Conservation (phyloP, 2,329 filamentous ascomycete species). For the Hypoxylon rubiginosum region DNA sequence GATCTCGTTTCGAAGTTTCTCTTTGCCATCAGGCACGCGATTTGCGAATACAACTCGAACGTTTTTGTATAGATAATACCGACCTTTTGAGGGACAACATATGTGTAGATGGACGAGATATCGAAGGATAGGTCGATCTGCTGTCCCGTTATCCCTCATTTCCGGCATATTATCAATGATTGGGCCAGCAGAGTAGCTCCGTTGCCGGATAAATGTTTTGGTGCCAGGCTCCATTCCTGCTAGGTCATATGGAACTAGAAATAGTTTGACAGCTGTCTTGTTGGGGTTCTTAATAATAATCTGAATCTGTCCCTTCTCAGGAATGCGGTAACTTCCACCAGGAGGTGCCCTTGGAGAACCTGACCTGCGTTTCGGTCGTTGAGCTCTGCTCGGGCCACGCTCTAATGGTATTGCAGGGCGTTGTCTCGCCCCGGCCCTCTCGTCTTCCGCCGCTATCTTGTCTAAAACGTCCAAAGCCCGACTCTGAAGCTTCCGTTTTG, state of each 20-base stretch:
- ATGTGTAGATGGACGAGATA: constrained; percentile 96
- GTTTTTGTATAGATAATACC: constrained; percentile 91
- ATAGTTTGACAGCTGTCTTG: constrained; percentile 97
- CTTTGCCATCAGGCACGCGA: constrained; percentile 93
- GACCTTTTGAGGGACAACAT: constrained; percentile 84
- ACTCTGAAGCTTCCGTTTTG: constrained; percentile 63
- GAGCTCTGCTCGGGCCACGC: constrained; percentile 49
- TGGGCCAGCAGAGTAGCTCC: constrained; percentile 89
- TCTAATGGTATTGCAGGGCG: constrained; percentile 45
- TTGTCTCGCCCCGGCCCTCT: constrained; percentile 42
- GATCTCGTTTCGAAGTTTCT: constrained; percentile 90
- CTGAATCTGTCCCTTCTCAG: constrained; percentile 92
- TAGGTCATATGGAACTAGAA: constrained; percentile 92
- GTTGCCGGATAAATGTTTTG: constrained; percentile 95
- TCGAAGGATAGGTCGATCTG: constrained; percentile 79
- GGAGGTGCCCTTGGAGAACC: constrained; percentile 77
- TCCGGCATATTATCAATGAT: constrained; percentile 76
- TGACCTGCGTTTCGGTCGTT: constrained; percentile 67
- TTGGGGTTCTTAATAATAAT: constrained; percentile 99
- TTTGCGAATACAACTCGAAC: constrained; percentile 97
- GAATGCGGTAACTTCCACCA: constrained; percentile 93
- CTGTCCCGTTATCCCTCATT: constrained; percentile 44
- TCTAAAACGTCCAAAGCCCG: constrained; percentile 60
- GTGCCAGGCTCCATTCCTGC: constrained; percentile 92
- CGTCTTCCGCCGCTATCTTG: constrained; percentile 51